Base-by-base conservation (phyloP, 257 asterid genomes). In the Prunella vulgaris region DNA sequence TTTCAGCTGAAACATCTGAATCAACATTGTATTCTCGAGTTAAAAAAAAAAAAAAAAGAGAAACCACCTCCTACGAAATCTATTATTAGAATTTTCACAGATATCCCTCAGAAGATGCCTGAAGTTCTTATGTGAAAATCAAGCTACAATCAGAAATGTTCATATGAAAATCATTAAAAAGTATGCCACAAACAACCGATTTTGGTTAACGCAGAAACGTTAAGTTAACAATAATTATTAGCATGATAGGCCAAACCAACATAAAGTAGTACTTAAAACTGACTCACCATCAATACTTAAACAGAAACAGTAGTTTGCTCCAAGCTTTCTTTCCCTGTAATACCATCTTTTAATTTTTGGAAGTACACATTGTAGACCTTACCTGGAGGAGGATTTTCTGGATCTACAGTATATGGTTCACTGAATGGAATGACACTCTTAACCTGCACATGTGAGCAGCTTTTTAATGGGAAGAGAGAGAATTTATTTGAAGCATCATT, bases 301-400 rank as follows among this genome's bases (percentile, higher is more conserved):
- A 79, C 87, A 9, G 96, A 79, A 74, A 82, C 86, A 2, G 92
- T 84, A 27, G 84, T 77, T 79, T 83, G 81, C 76, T 84, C 95
- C 66, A 93, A 82, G 86, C 88, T 83, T 74, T 93, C 96, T 84
- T 93, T 93, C 74, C 97, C 99, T 9, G 99, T 90, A 70, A 93
- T 74, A 21, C 96, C 97, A 54, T 85, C 94, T 86, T 88, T 90
- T 74, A 90, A 80, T 35, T 77, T 82, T 80, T 78, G 72, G 85
- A 93, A 90, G 82, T 82, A 90, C 44, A 77, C 85, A 56, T 84
- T 68, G 77, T 93, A 90, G 84, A 90, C 99, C 68, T 87, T 93
- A 66, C 87, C 96, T 8, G 94, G 85, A 33, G 97, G 99, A 64
- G 96, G 97, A 75, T 87, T 90, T 78, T 88, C 87, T 14, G 97